Evolutionary conservation across 352 stramenopile species (phyloP).

Genomic region (Phytopythium oedochilum): DNA sequence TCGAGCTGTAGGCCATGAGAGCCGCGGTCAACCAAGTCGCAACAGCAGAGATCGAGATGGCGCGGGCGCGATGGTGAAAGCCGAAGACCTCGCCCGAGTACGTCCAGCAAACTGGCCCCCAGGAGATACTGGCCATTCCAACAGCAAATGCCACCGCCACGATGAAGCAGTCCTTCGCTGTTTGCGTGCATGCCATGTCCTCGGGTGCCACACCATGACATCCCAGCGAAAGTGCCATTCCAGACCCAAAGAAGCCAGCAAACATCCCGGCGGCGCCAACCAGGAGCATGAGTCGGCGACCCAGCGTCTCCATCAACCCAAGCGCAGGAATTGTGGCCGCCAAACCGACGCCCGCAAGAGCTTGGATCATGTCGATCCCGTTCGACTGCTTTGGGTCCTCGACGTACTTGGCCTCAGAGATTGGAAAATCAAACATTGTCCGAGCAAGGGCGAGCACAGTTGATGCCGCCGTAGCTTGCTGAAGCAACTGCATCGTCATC

Average conservation of each 20-base stretch:
- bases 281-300: constrained; percentile 30
- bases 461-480: constrained; percentile 39
- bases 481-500: constrained; percentile 31
- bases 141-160: constrained; percentile 29
- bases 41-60: constrained; percentile 31
- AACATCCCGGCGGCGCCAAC: constrained; percentile 37
- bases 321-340: constrained; percentile 33
- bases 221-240: constrained; percentile 27
- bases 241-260: constrained; percentile 31
- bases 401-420: too few species aligned
- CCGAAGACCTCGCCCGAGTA: constrained; percentile 60
- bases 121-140: constrained; percentile 53
- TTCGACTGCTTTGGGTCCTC: background rate
- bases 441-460: constrained; percentile 33
- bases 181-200: constrained; percentile 12
- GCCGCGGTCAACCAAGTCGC: constrained; percentile 28
- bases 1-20: constrained; percentile 18
- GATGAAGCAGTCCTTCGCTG: constrained; percentile 31
- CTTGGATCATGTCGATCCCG: constrained; percentile 16
- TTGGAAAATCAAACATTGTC: constrained; percentile 32
- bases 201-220: constrained; percentile 21
- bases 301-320: constrained; percentile 32
- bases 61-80: constrained; percentile 34
- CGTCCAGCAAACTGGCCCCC: constrained; percentile 53
- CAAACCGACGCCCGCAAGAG: constrained; percentile 34